A percentile compares a stretch with the other conserved stretches of the same genome.
Evolutionary conservation across 106 monocot genomes (phyloP).

Genomic region (Posidonia australis): DNA sequence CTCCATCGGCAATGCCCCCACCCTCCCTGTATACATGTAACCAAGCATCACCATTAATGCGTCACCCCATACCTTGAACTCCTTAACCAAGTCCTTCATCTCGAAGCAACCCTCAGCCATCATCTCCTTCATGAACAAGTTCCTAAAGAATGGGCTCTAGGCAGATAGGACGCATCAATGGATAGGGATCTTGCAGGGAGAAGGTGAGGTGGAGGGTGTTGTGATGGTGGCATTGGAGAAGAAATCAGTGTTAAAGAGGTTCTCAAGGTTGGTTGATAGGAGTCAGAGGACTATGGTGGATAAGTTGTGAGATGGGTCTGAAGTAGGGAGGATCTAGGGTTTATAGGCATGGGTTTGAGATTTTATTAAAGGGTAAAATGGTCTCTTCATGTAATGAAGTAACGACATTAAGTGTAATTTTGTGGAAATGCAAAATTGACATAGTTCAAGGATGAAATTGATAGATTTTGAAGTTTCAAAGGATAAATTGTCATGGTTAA

Average conservation of each 20-base stretch:
- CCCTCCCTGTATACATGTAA: constrained; percentile 57
- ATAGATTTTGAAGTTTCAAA: no score
- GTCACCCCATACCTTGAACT: constrained; percentile 34
- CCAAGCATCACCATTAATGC: constrained; percentile 44
- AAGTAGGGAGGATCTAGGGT: no score
- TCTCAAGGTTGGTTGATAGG: constrained; percentile 51
- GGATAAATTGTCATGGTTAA: no score
- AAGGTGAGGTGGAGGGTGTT: constrained; percentile 4
- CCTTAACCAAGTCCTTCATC: constrained; percentile 26
- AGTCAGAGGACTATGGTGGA: constrained; percentile 59
- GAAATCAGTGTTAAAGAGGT: constrained; percentile 34
- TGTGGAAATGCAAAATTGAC: no score
- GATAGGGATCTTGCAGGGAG: constrained; percentile 23
- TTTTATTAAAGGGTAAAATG: no score
- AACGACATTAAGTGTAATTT: no score
- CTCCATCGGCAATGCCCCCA: constrained; percentile 32
- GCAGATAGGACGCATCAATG: constrained; percentile 74
- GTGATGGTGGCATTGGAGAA: constrained; percentile 36
- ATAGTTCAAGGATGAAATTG: no score
- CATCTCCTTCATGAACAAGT: constrained; percentile 21
- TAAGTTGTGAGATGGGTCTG: constrained; percentile 5
- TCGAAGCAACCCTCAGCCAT: constrained; percentile 8
- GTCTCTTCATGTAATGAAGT: no score
- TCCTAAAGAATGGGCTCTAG: constrained; percentile 62
- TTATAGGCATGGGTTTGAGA: no score